A percentile compares a stretch with the other conserved stretches of the same genome.
phyloP scores from a whole-genome alignment of 257 asterid genomes.

The Ophiorrhiza pumila region DNA sequence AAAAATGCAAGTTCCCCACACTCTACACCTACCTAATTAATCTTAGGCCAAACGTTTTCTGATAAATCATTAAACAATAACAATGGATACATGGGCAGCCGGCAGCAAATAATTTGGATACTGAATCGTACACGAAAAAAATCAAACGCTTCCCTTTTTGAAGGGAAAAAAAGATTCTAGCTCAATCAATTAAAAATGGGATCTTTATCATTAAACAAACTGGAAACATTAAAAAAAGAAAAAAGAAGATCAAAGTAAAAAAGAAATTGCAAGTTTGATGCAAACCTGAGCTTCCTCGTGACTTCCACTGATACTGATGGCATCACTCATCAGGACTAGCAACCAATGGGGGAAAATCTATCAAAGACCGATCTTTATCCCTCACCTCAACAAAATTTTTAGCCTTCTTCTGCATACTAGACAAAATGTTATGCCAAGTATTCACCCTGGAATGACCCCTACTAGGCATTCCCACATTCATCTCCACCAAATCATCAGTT shows the following conservation, averaged over 20 bases:
- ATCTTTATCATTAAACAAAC: too few relatives aligned
- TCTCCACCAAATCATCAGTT: constrained; percentile 56
- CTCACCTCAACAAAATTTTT: constrained; percentile 40
- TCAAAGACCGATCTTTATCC: constrained; percentile 13
- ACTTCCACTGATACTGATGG: constrained; percentile 22
- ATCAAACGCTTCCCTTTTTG: not conserved
- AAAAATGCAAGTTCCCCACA: not conserved
- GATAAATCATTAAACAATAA: not conserved
- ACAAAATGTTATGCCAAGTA: constrained; percentile 76
- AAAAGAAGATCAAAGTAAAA: not conserved
- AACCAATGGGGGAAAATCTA: constrained; percentile 23
- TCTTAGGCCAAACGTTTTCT: not conserved
- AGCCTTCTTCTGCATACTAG: constrained; percentile 68
- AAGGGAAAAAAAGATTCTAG: not conserved
- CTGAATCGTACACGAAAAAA: not conserved
- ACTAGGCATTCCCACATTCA: constrained; percentile 66
- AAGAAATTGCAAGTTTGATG: constrained; percentile 3
- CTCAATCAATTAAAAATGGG: too few relatives aligned
- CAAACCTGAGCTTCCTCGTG: constrained; percentile 37
- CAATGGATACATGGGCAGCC: not conserved
- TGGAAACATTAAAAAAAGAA: constrained; percentile 7
- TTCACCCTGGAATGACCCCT: constrained; percentile 66
- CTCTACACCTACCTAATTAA: not conserved
- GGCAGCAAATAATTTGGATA: not conserved
- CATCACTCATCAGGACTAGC: constrained; percentile 16